A percentile compares a stretch with the other conserved stretches of the same genome.
Conservation (phyloP, 202 grass and related monocot species). For the Tripidium arundinaceum region DNA sequence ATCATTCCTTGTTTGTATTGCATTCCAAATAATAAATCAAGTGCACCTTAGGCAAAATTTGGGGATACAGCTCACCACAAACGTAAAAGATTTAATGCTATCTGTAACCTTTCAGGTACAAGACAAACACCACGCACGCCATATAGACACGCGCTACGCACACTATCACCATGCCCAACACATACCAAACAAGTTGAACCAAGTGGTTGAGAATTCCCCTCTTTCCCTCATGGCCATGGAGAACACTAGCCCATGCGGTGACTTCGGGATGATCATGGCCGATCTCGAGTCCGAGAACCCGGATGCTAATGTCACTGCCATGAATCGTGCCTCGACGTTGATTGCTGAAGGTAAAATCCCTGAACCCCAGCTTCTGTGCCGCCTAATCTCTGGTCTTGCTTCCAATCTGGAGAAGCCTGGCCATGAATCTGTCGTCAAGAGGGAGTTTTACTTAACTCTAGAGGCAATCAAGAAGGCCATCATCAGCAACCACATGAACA, state of each 20-base stretch:
- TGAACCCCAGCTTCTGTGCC: not conserved
- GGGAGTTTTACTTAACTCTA: not conserved
- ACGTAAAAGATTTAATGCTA: not conserved
- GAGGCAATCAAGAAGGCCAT: not conserved
- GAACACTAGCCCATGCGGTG: not conserved
- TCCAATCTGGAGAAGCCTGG: not conserved
- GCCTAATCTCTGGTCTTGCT: not conserved
- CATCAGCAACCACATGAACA: not conserved
- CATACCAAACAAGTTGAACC: not conserved
- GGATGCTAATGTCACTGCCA: not conserved
- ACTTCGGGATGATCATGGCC: not conserved
- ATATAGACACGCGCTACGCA: not conserved
- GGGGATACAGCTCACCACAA: not conserved
- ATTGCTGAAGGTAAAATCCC: not conserved
- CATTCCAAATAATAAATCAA: not conserved
- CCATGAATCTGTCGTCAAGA: not conserved
- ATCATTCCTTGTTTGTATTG: not conserved
- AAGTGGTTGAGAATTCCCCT: not conserved
- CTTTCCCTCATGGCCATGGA: not conserved
- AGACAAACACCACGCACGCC: not conserved
- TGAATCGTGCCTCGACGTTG: not conserved
- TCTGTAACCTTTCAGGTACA: not conserved
- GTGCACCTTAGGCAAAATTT: not conserved
- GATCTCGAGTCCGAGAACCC: not conserved
- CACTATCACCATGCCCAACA: not conserved